Conservation (phyloP, 352 stramenopile genomes). For the Pythium scleroteichum region DNA sequence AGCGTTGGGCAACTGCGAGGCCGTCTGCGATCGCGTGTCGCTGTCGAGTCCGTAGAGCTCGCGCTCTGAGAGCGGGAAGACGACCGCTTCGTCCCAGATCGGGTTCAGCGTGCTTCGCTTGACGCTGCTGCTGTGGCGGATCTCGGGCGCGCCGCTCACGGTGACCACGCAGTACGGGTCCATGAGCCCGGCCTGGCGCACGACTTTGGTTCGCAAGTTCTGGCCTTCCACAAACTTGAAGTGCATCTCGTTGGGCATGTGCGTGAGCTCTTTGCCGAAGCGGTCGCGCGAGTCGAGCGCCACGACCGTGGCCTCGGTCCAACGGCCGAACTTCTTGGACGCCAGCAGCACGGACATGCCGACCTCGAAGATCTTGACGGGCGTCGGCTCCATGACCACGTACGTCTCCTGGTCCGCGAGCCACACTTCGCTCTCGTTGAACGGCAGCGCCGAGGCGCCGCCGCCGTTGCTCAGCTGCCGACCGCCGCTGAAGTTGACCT, state of each 20-base stretch:
- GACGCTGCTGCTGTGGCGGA: slow-evolving; percentile 45
- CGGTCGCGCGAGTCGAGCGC: slow-evolving; percentile 45
- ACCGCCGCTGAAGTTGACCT: slow-evolving; percentile 54
- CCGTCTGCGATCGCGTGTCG: neutral
- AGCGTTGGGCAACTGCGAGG: neutral
- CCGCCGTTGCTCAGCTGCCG: slow-evolving; percentile 36
- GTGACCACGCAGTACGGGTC: slow-evolving; percentile 59
- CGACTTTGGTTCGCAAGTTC: slow-evolving; percentile 40
- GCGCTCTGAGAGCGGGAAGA: slow-evolving; percentile 32
- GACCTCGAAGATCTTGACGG: slow-evolving; percentile 52
- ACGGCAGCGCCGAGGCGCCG: neutral
- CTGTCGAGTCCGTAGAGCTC: slow-evolving; percentile 25
- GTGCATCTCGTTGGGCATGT: slow-evolving; percentile 57
- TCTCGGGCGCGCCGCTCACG: slow-evolving; percentile 24
- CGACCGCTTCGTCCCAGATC: slow-evolving; percentile 36
- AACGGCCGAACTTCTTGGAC: slow-evolving; percentile 50
- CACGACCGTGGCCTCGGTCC: slow-evolving; percentile 46
- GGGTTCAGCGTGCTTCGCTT: slow-evolving; percentile 38
- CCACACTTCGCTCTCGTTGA: slow-evolving; percentile 42
- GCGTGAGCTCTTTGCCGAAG: slow-evolving; percentile 36
- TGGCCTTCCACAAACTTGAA: slow-evolving; percentile 48
- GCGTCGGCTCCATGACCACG: slow-evolving; percentile 46
- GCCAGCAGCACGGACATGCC: slow-evolving; percentile 52
- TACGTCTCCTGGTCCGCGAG: slow-evolving; percentile 41
- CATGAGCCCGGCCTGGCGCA: slow-evolving; percentile 36